These are phyloP conservation scores for Rhodocollybia butyracea DNA, from an alignment of 768 basidiomycete species.

Conservation along the genomic window DNA sequence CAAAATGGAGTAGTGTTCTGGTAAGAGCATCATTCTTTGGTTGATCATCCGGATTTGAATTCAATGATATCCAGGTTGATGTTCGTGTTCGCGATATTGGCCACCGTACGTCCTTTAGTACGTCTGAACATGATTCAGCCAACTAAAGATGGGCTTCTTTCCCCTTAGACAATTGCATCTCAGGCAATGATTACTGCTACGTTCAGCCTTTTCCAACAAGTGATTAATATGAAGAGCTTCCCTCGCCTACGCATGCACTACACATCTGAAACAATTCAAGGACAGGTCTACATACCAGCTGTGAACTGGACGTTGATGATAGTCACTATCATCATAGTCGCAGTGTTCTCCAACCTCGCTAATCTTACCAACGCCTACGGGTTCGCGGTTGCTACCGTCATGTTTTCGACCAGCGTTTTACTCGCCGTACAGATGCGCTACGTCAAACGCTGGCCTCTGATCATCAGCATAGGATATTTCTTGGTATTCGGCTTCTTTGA, in stretches of 20 bases:
- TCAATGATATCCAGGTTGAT: slow-evolving; percentile 42
- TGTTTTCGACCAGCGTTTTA: slow-evolving; percentile 59
- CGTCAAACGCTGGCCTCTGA: slow-evolving; percentile 46
- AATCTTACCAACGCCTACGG: slow-evolving; percentile 61
- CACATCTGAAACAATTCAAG: slow-evolving; percentile 58
- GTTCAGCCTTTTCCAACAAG: slow-evolving; percentile 60
- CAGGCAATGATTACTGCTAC: slow-evolving; percentile 71
- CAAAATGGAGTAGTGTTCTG: slow-evolving; percentile 55
- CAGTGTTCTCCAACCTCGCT: slow-evolving; percentile 48
- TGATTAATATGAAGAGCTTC: slow-evolving; percentile 58
- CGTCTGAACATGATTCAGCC: neutral
- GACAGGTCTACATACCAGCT: slow-evolving; percentile 65
- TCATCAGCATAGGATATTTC: slow-evolving; percentile 45
- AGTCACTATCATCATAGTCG: slow-evolving; percentile 50
- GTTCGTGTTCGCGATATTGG: slow-evolving; percentile 61
- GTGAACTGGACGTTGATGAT: slow-evolving; percentile 61
- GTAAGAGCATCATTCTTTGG: slow-evolving; percentile 23
- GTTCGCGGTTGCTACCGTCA: slow-evolving; percentile 63
- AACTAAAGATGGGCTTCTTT: neutral
- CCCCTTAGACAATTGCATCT: slow-evolving; percentile 50
- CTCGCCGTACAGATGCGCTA: slow-evolving; percentile 55
- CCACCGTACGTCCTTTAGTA: slow-evolving; percentile 43
- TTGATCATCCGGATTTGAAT: neutral
- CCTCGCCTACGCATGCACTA: slow-evolving; percentile 56
- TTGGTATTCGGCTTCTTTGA: slow-evolving; percentile 62